phyloP scores from a whole-genome alignment of 2,329 filamentous ascomycete genomes.

The Gnomoniopsis smithogilvyi region DNA sequence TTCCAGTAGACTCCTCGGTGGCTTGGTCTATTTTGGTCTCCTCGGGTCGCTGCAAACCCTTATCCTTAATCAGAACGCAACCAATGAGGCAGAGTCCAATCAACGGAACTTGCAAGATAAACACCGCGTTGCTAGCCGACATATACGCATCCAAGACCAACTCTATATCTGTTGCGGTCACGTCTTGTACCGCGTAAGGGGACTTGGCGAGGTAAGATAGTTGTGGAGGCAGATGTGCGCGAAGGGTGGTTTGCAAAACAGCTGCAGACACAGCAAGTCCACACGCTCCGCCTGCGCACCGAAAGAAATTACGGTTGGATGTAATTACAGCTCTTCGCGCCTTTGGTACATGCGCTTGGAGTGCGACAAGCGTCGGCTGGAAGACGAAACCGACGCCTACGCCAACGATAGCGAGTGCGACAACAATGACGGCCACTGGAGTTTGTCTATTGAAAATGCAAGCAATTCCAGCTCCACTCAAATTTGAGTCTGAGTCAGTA shows the following conservation, averaged over 20 bases:
- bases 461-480: constrained; percentile 49
- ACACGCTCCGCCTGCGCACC: constrained; percentile 54
- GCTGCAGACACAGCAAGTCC: constrained; percentile 43
- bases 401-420: constrained; percentile 46
- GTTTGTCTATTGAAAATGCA: constrained; percentile 45
- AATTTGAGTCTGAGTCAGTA: too few species aligned
- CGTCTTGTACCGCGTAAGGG: constrained; percentile 23
- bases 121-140: constrained; percentile 51
- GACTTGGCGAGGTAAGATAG: constrained; percentile 20
- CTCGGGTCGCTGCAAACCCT: constrained; percentile 36
- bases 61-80: constrained; percentile 49
- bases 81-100: constrained; percentile 47
- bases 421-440: constrained; percentile 42
- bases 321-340: constrained; percentile 59
- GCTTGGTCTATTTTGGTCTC: not conserved
- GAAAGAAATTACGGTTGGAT: constrained; percentile 59
- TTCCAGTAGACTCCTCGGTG: not conserved
- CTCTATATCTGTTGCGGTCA: constrained; percentile 11
- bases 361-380: constrained; percentile 49
- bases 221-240: constrained; percentile 23
- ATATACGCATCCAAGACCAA: constrained; percentile 41
- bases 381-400: constrained; percentile 49
- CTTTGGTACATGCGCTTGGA: constrained; percentile 55
- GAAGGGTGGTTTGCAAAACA: constrained; percentile 28
- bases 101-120: constrained; percentile 53